Percentiles rank a stretch among this genome's conserved stretches.
Conservation (phyloP, 1,284 basidiomycete genomes). For the Leccinum fallax region DNA sequence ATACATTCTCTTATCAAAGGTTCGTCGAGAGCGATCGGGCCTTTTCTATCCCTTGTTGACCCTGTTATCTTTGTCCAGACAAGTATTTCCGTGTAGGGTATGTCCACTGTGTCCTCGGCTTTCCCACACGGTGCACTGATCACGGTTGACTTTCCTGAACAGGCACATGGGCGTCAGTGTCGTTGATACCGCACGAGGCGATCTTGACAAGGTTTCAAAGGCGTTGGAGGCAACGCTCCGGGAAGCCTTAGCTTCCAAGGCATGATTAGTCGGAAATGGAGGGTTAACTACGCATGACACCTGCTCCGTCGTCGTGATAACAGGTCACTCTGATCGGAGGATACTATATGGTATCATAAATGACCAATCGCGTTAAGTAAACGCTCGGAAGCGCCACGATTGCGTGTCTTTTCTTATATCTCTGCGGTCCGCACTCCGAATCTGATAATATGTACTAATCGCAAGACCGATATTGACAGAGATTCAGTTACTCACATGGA, state of each 20-base stretch:
- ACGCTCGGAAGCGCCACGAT: neutral
- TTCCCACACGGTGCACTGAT: constrained; percentile 8
- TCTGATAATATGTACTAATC: neutral
- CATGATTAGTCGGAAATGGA: neutral
- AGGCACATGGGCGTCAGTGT: constrained; percentile 93
- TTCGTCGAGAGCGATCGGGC: constrained; percentile 41
- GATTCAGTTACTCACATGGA: neutral
- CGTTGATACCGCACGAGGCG: constrained; percentile 67
- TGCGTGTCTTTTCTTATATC: neutral
- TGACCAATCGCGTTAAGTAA: neutral
- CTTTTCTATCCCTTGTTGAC: constrained; percentile 13
- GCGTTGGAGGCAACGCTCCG: constrained; percentile 63
- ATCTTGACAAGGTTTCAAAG: constrained; percentile 76
- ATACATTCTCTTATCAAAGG: constrained; percentile 89
- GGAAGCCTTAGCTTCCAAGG: constrained; percentile 47
- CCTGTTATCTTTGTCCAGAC: constrained; percentile 44
- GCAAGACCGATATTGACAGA: neutral
- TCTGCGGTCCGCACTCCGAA: neutral
- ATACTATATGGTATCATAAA: no score
- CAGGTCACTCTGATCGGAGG: neutral
- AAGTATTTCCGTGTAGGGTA: constrained; percentile 82
- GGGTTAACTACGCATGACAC: neutral
- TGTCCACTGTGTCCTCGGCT: constrained; percentile 32
- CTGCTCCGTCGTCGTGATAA: neutral
- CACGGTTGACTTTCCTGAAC: neutral